Base-by-base conservation (phyloP, 495 filamentous ascomycete species). In the Hyaloscypha bicolor region DNA sequence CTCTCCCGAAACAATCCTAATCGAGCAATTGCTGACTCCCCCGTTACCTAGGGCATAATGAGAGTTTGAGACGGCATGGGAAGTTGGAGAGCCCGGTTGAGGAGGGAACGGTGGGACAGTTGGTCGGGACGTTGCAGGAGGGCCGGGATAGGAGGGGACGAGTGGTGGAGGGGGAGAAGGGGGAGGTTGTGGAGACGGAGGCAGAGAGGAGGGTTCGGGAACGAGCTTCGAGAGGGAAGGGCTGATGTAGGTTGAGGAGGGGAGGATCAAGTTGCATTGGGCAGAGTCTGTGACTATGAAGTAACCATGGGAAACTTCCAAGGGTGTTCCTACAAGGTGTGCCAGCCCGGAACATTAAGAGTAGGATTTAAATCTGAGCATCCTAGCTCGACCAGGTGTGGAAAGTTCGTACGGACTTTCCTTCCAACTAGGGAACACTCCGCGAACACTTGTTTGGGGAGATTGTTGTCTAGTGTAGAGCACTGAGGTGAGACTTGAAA, bases 61-160 rank as follows among this genome's bases (percentile, higher is more conserved):
- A 83, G 70, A 77, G 69, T 19, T 71, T 80, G 63, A 68, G 81
- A 42, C 69, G 79, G 45, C 81, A 83, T 64, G 79, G 80, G 21
- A 66, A 71, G 35, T 56, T 82, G 68, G 76, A 81, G 57, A 65
- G 69, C 33, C 78, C 76, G 3, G 70, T 74, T 30, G 71, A 67
- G 22, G 64, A 74, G 35, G 63, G 55, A 3, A 67, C 69, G n/a
- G 55, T 74, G 5, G 55, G 58, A 25, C 65, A 74, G 55, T 53
- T 72, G 32, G 62, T 72, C 2, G 57, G 60, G 21, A 57, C 65
- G 5, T 59, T 58, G 62, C 59, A 48, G 66, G 60, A 65, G 45
- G 62, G 39, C 29, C 63, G 39, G 33, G 59, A 60, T 29, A 65
- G 48, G 33, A 64, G 45, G 55, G 37, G 33, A 58, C 42, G 45